Percentiles rank a stretch among this genome's conserved stretches.
Conservation (phyloP, 306 rosid genomes). For the Fragaria ananassa region DNA sequence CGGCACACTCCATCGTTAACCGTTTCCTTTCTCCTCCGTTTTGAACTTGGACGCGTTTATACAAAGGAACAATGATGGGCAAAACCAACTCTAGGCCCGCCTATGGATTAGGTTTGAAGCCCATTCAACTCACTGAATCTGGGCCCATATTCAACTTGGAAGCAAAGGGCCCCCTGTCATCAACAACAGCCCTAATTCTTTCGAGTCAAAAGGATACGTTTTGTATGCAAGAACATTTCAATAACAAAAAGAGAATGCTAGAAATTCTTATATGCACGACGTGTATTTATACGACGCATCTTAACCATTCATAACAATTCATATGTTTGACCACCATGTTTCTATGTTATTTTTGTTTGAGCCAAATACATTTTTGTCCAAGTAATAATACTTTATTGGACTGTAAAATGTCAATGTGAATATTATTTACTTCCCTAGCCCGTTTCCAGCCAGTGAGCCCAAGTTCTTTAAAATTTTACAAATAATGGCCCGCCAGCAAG, state of each 20-base stretch:
- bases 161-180: neutral
- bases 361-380: no score
- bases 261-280: no score
- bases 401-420: no score
- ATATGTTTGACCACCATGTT: no score
- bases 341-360: no score
- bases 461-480: no score
- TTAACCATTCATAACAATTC: no score
- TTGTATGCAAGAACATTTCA: neutral
- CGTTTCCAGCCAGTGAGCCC: no score
- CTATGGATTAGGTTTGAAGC: neutral
- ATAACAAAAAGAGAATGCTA: neutral
- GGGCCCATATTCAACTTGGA: neutral
- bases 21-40: neutral
- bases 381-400: no score
- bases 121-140: neutral
- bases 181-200: neutral
- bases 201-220: neutral
- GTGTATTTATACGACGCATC: no score
- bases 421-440: no score
- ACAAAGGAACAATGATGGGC: neutral
- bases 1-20: slow-evolving; percentile 74
- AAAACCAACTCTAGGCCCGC: neutral
- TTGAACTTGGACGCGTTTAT: neutral
- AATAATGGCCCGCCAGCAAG: no score